Base-by-base conservation (phyloP, 768 basidiomycete genomes). In the Podaxis rugospora region DNA sequence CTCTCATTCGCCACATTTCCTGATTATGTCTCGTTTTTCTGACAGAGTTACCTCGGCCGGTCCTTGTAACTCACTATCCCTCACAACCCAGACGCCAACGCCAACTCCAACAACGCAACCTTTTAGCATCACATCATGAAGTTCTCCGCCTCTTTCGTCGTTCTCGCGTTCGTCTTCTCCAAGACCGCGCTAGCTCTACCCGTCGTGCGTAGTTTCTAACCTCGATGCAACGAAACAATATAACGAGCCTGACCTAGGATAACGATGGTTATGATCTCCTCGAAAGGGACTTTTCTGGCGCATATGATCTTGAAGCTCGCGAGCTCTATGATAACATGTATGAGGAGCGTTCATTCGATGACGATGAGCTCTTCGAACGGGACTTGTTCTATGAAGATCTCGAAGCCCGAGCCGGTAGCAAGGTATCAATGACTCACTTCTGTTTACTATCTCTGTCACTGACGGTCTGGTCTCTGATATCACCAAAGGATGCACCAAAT, bases 1-100 rank as follows among this genome's bases (percentile, higher is more conserved):
- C 7, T 14, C 18, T 32, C 5, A 5, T 52, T 32, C 0, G 32
- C 9, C 7, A 9, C 7, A 3, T 36, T n/a, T 32, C 1, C 51
- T 52, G 51, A 52, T 32, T 9, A 1, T 32, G 32, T 32, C 28
- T 32, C 32, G 14, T 36, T 9, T 21, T 1, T 18, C 35, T 23
- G 10, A 10, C 54, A 55, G 44, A 57, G 42, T 42, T 55, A 55
- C 54, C 44, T 55, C 37, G 54, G 54, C 54, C 44, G 54, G 54
- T 42, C 54, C 54, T 49, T 42, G 54, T 55, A 55, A 42, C 37
- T 55, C 5, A 4, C 40, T 13, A 39, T 23, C 21, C 14, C 23
- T 55, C 23, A 25, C 23, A 4, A 42, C 40, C 2, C 14, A 27
- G 5, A 23, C 21, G 21, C 5, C 13, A 49, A 49, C 25, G 21